phyloP scores from a whole-genome alignment of 2,329 filamentous ascomycete species.

The Cytospora mali region DNA sequence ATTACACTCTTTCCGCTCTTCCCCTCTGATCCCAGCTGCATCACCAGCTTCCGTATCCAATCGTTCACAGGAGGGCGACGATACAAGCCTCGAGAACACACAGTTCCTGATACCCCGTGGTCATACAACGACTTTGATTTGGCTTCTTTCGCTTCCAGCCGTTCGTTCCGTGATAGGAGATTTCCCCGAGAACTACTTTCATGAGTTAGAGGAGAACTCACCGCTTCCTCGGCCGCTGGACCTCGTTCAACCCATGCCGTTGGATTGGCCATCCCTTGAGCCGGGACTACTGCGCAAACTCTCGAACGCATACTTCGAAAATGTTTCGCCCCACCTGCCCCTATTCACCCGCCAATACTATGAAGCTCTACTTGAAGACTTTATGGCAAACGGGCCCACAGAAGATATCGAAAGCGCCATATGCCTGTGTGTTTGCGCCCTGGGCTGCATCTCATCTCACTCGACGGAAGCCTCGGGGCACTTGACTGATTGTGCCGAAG shows the following conservation, averaged over 20 bases:
- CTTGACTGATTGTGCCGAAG: conserved; percentile 28
- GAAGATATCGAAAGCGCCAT: conserved; percentile 38
- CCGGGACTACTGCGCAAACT: conserved; percentile 34
- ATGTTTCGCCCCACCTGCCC: conserved; percentile 41
- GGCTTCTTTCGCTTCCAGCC: conserved; percentile 39
- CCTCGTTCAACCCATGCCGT: conserved; percentile 32
- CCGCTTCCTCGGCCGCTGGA: conserved; percentile 38
- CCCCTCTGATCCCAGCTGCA: conserved; percentile 15
- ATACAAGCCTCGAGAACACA: conserved; percentile 35
- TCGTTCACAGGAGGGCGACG: conserved; percentile 27
- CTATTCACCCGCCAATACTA: conserved; percentile 38
- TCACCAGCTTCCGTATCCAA: conserved; percentile 27
- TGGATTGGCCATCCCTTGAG: conserved; percentile 36
- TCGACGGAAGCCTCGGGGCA: conserved; percentile 1
- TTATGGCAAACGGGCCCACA: conserved; percentile 33
- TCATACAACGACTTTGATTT: conserved; percentile 39
- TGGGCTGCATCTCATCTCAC: conserved; percentile 37
- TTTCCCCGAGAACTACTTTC: conserved; percentile 40
- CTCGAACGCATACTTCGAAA: conserved; percentile 38
- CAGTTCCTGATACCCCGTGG: conserved; percentile 42
- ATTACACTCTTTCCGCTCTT: conserved; percentile 23
- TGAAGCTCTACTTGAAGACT: conserved; percentile 34
- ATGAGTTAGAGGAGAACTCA: conserved; percentile 38
- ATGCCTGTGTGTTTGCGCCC: conserved; percentile 41
- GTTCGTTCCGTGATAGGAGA: conserved; percentile 39